Conservation (phyloP, 768 basidiomycete species). For the Lyophyllum semitale region DNA sequence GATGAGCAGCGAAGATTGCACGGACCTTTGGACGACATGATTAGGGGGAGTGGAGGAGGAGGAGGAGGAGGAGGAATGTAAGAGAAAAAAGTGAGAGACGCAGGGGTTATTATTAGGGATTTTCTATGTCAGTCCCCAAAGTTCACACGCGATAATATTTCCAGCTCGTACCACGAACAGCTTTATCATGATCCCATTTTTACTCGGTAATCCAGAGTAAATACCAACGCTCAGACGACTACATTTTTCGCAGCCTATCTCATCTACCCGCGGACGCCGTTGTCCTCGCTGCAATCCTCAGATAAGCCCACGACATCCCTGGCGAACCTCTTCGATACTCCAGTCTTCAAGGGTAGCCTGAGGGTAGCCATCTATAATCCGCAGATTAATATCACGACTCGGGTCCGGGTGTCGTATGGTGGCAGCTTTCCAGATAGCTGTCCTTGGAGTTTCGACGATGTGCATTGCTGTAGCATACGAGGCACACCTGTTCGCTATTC, state of each 20-base stretch:
- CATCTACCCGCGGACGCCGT: background rate
- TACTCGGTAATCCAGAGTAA: background rate
- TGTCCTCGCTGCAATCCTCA: background rate
- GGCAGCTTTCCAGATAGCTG: background rate
- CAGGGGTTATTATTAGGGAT: slow-evolving; percentile 21
- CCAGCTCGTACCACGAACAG: slow-evolving; percentile 17
- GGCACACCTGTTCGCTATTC: too few relatives aligned
- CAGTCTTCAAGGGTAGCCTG: background rate
- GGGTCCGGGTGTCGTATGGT: background rate
- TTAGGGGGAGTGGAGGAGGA: slow-evolving; percentile 26
- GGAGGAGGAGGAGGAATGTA: slow-evolving; percentile 17
- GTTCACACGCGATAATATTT: slow-evolving; percentile 25
- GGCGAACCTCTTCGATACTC: background rate
- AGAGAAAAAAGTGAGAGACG: slow-evolving; percentile 10
- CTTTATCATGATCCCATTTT: slow-evolving; percentile 15
- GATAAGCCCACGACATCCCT: too few relatives aligned
- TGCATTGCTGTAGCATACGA: too few relatives aligned
- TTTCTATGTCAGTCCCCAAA: slow-evolving; percentile 24
- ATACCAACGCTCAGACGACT: background rate
- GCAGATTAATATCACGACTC: background rate
- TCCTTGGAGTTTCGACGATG: background rate
- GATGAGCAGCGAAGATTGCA: background rate
- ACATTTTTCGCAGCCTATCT: background rate
- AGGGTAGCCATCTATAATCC: background rate
- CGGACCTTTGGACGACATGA: slow-evolving; percentile 49